A percentile compares a stretch with the other conserved stretches of the same genome.
These are phyloP conservation scores for Cokeromyces recurvatus DNA, from an alignment of 371 early-diverging fungal species.

Conservation along the genomic window DNA sequence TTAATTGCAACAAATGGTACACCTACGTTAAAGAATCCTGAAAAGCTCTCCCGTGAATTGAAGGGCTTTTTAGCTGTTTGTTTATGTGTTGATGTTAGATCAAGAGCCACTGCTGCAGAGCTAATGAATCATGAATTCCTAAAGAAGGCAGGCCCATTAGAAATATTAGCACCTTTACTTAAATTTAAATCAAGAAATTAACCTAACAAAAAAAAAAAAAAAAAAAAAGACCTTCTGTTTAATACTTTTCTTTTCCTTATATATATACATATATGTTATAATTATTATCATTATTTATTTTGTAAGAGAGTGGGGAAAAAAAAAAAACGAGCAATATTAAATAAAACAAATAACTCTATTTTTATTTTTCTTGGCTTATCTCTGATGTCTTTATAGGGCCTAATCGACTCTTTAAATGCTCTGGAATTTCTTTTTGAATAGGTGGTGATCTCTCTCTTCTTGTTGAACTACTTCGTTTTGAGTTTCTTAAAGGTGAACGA, in stretches of 20 bases:
- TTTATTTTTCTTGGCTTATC: too few relatives aligned
- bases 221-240: background rate
- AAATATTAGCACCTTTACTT: slow-evolving; percentile 49
- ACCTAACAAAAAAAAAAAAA: background rate
- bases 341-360: too few relatives aligned
- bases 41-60: slow-evolving; percentile 70
- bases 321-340: too few relatives aligned
- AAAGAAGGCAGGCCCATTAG: slow-evolving; percentile 53
- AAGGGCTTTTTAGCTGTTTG: slow-evolving; percentile 87
- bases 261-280: too few relatives aligned
- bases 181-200: slow-evolving; percentile 41
- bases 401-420: slow-evolving; percentile 6
- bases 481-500: background rate
- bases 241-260: slow-evolving; percentile 3
- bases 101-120: slow-evolving; percentile 81
- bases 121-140: slow-evolving; percentile 76
- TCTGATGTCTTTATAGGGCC: too few relatives aligned
- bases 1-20: slow-evolving; percentile 97
- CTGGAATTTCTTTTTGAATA: slow-evolving; percentile 18
- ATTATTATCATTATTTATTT: background rate
- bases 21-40: slow-evolving; percentile 87
- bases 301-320: background rate
- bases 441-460: background rate
- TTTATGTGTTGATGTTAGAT: slow-evolving; percentile 84
- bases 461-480: too few relatives aligned